phyloP scores from a whole-genome alignment of 805 yeast species.

The Kuraishia hungarica region DNA sequence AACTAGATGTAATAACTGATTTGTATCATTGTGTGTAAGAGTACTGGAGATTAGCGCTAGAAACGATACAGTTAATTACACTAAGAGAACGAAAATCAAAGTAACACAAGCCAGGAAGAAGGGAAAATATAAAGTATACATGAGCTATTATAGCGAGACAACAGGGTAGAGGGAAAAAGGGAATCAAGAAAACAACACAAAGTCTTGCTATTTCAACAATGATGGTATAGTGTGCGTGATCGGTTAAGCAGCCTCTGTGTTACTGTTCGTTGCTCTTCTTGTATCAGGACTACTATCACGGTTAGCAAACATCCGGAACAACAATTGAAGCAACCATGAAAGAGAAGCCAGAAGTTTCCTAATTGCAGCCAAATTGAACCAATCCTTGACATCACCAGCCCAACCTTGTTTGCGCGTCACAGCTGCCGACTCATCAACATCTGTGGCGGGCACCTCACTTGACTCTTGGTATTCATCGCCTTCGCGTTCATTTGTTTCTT shows the following conservation, averaged over 20 bases:
- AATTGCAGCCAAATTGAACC: neutral
- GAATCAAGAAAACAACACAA: neutral
- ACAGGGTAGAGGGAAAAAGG: no score
- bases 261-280: neutral
- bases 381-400: neutral
- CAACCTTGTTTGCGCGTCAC: neutral
- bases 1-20: no score
- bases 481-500: neutral
- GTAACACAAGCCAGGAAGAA: neutral
- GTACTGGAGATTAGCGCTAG: no score
- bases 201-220: neutral
- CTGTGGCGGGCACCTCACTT: neutral
- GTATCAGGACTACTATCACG: neutral
- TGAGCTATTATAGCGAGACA: neutral
- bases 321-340: neutral
- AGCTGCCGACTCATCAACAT: neutral
- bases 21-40: no score
- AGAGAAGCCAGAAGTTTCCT: neutral
- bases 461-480: neutral
- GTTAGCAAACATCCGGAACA: neutral
- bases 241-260: neutral
- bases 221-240: neutral
- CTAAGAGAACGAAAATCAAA: neutral
- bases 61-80: no score
- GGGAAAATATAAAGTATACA: neutral